These are phyloP conservation scores for Penicillium taxi DNA, from an alignment of 495 filamentous ascomycete genomes.

Conservation along the genomic window DNA sequence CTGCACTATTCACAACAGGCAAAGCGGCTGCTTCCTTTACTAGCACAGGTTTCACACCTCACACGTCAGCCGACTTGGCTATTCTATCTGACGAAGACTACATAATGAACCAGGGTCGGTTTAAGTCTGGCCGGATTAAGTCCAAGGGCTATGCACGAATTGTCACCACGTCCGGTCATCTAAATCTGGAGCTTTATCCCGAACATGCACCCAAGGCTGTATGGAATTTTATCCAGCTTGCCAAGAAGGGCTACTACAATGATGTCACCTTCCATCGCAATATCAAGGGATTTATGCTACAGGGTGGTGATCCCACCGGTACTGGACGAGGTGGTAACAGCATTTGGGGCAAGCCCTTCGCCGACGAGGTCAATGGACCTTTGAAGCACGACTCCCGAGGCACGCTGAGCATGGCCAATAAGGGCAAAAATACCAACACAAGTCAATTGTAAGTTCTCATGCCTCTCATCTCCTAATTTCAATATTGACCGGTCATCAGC, in stretches of 20 bases:
- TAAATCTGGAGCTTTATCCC: conserved; percentile 85
- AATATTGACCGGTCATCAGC: conserved; percentile 12
- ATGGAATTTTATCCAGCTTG: conserved; percentile 90
- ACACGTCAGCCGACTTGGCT: conserved; percentile 78
- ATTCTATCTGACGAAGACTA: conserved; percentile 88
- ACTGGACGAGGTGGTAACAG: conserved; percentile 81
- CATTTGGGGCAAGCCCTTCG: conserved; percentile 85
- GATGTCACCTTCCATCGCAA: conserved; percentile 80
- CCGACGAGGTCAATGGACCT: conserved; percentile 88
- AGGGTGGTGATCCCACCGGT: conserved; percentile 65
- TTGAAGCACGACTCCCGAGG: conserved; percentile 70
- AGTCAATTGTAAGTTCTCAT: conserved; percentile 60
- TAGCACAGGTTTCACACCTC: conserved; percentile 84
- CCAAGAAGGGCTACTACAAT: conserved; percentile 85
- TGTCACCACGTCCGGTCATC: conserved; percentile 69
- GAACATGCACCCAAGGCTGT: conserved; percentile 87
- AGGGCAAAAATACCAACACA: conserved; percentile 94
- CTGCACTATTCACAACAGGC: conserved; percentile 83
- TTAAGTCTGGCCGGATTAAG: conserved; percentile 79
- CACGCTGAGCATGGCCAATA: conserved; percentile 91
- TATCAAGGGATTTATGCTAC: conserved; percentile 95
- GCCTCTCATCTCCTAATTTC: neutral
- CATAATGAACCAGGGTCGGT: conserved; percentile 80
- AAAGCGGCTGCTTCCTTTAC: conserved; percentile 91
- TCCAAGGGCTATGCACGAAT: conserved; percentile 84